Percentiles rank a stretch among this genome's conserved stretches.
These are phyloP conservation scores for Pythium phragmiticola DNA, from an alignment of 352 stramenopile genomes.

Conservation along the genomic window DNA sequence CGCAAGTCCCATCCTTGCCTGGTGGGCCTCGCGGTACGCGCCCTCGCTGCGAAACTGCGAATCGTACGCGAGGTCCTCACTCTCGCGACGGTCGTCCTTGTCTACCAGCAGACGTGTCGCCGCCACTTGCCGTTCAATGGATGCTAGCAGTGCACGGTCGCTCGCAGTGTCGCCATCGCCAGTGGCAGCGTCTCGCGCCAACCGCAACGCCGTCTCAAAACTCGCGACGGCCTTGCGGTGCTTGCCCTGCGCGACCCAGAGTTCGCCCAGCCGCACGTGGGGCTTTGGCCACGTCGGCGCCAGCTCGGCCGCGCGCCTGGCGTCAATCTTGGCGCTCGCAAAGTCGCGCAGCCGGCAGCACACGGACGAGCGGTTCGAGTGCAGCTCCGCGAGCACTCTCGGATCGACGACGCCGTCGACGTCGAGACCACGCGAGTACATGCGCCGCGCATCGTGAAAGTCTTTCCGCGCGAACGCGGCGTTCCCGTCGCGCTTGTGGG, in stretches of 20 bases:
- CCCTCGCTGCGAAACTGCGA: not conserved
- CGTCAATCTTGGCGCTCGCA: constrained; percentile 3
- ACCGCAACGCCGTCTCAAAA: constrained; percentile 1
- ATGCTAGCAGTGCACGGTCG: not conserved
- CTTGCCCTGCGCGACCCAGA: constrained; percentile 10
- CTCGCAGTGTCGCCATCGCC: not conserved
- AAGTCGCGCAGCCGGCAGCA: constrained; percentile 6
- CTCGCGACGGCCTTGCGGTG: constrained; percentile 5
- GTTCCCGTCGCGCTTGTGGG: constrained; percentile 9
- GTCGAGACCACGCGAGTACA: constrained; percentile 5
- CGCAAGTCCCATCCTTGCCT: constrained; percentile 4
- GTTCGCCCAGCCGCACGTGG: constrained; percentile 5
- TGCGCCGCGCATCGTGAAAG: not conserved
- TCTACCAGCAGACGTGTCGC: not conserved
- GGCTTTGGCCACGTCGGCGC: constrained; percentile 9
- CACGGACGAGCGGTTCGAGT: constrained; percentile 8
- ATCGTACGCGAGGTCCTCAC: constrained; percentile 12
- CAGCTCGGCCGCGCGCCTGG: constrained; percentile 11
- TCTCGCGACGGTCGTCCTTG: constrained; percentile 2
- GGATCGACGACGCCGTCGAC: constrained; percentile 7
- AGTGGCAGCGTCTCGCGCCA: too few species aligned
- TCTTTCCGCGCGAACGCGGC: constrained; percentile 1
- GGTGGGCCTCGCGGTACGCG: not conserved
- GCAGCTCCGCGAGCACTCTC: not conserved
- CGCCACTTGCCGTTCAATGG: not conserved